A percentile compares a stretch with the other conserved stretches of the same genome.
phyloP scores from a whole-genome alignment of 768 basidiomycete species.

The Tricholoma sp. region DNA sequence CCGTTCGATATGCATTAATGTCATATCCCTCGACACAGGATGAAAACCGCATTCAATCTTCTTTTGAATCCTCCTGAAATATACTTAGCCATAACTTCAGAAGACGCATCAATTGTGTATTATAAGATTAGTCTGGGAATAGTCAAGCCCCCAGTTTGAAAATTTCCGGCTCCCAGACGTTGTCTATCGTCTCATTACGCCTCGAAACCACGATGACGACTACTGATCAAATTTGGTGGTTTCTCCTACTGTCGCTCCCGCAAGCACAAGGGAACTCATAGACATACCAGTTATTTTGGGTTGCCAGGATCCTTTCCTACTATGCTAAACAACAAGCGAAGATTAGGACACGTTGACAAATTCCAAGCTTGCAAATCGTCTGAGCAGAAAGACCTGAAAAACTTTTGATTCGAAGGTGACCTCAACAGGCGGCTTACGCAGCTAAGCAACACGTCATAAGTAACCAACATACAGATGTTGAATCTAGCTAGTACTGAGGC shows the following conservation, averaged over 20 bases:
- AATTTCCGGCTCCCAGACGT: background rate
- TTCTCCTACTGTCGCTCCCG: background rate
- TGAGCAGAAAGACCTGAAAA: no score
- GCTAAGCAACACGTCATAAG: background rate
- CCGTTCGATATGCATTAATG: background rate
- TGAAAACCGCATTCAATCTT: conserved; percentile 50
- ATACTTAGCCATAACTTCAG: conserved; percentile 66
- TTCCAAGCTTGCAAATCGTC: no score
- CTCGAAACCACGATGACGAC: background rate
- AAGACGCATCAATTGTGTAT: conserved; percentile 81
- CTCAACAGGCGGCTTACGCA: conserved; percentile 8
- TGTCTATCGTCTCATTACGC: background rate
- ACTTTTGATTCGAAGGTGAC: background rate
- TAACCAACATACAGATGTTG: background rate
- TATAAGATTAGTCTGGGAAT: conserved; percentile 78
- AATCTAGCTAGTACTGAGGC: conserved; percentile 28
- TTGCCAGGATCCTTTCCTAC: background rate
- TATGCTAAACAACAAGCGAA: no score
- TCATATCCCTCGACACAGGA: conserved; percentile 32
- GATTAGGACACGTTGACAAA: no score
- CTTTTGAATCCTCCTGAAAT: conserved; percentile 45
- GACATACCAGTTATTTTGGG: background rate
- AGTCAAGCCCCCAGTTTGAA: conserved; percentile 60
- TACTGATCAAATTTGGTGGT: background rate
- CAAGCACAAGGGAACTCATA: background rate